phyloP scores from a whole-genome alignment of 306 rosid species.

The Bauhinia variegata region DNA sequence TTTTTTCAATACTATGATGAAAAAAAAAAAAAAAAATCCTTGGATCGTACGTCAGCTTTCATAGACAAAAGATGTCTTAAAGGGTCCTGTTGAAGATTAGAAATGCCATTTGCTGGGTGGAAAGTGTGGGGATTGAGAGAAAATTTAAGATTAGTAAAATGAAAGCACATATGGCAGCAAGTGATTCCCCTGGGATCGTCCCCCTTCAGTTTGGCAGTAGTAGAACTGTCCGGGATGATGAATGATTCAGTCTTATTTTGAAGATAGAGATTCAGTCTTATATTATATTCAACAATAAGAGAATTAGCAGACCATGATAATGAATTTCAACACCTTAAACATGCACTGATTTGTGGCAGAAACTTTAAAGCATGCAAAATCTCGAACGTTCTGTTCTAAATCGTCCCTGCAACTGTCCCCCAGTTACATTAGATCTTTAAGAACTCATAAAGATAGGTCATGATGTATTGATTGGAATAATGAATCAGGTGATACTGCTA shows the following conservation, averaged over 20 bases:
- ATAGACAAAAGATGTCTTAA: slow-evolving; percentile 7
- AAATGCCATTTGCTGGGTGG: slow-evolving; percentile 2
- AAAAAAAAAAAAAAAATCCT: not conserved
- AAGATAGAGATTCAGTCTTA: not conserved
- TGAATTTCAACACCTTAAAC: not conserved
- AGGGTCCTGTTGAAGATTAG: slow-evolving; percentile 3
- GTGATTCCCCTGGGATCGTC: not conserved
- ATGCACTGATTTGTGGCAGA: not conserved
- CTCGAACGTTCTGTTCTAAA: not conserved
- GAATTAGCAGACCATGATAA: not conserved
- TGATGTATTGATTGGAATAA: no score
- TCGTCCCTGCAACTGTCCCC: not conserved
- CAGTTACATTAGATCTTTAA: not conserved
- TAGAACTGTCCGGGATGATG: slow-evolving; percentile 7
- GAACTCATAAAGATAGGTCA: not conserved
- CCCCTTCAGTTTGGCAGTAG: not conserved
- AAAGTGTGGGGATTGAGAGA: not conserved
- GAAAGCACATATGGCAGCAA: not conserved
- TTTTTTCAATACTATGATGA: not conserved
- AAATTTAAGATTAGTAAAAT: no score
- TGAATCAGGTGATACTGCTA: no score
- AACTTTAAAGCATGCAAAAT: not conserved
- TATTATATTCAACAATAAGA: not conserved
- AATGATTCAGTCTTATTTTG: not conserved
- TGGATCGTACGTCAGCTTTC: slow-evolving; percentile 20